phyloP scores from a whole-genome alignment of 768 basidiomycete genomes.

The Candolleomyces efflorescens region DNA sequence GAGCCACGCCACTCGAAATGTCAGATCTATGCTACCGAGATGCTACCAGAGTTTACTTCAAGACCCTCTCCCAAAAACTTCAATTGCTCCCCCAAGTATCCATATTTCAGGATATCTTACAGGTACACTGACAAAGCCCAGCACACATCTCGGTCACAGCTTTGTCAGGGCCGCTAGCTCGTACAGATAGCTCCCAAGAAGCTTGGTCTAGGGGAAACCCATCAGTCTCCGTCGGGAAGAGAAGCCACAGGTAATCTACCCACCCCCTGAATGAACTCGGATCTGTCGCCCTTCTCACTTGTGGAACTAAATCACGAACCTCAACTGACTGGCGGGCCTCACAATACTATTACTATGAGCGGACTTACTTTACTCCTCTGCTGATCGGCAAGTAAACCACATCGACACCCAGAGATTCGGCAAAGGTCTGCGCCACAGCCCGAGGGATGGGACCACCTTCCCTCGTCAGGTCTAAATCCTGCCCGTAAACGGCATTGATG shows the following conservation, averaged over 20 bases:
- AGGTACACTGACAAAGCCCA: too few species aligned
- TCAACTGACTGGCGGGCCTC: not conserved
- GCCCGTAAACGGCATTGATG: constrained; percentile 73
- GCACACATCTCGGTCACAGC: too few species aligned
- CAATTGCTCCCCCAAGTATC: too few species aligned
- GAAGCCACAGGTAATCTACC: constrained; percentile 19
- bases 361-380: constrained; percentile 81
- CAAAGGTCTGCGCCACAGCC: constrained; percentile 65
- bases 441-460: constrained; percentile 97
- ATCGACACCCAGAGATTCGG: constrained; percentile 77
- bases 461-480: constrained; percentile 76
- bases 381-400: constrained; percentile 91
- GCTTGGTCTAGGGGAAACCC: constrained; percentile 48
- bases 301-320: constrained; percentile 56
- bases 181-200: constrained; percentile 79
- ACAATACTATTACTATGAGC: not conserved
- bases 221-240: not conserved
- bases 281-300: constrained; percentile 90
- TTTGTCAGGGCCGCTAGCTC: constrained; percentile 46
- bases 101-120: too few species aligned
- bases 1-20: too few species aligned
- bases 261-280: constrained; percentile 86
- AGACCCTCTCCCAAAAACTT: too few species aligned
- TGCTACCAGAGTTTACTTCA: too few species aligned
- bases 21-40: too few species aligned